phyloP scores from a whole-genome alignment of 257 asterid species.

The Craterostigma plantagineum region DNA sequence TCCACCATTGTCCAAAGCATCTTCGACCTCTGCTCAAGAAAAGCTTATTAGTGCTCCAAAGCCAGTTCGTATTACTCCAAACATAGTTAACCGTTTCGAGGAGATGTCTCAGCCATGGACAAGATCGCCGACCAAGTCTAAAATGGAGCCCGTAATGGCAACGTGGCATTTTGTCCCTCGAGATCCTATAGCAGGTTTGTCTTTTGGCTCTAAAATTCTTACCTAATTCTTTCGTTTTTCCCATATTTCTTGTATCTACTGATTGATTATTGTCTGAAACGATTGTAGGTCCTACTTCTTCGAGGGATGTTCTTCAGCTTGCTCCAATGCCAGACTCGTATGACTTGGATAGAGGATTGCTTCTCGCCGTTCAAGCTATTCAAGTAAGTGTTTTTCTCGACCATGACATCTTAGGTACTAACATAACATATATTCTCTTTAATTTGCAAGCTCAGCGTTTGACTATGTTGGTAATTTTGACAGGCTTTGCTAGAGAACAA shows the following conservation, averaged over 20 bases:
- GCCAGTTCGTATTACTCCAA: slow-evolving; percentile 77
- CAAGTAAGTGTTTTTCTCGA: slow-evolving; percentile 34
- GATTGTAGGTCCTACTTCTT: slow-evolving; percentile 63
- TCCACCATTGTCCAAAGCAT: slow-evolving; percentile 44
- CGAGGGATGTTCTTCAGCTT: slow-evolving; percentile 58
- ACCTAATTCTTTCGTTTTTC: no score
- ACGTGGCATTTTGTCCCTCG: slow-evolving; percentile 65
- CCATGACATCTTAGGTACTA: background rate
- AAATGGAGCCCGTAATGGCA: slow-evolving; percentile 71
- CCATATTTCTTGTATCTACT: slow-evolving; percentile 4
- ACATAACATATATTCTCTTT: no score
- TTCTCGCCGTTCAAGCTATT: slow-evolving; percentile 92
- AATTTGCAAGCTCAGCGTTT: background rate
- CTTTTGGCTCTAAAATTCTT: slow-evolving; percentile 10
- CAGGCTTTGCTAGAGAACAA: slow-evolving; percentile 94
- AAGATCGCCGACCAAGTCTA: slow-evolving; percentile 87
- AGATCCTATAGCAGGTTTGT: slow-evolving; percentile 32
- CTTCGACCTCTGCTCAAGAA: slow-evolving; percentile 31
- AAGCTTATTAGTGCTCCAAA: slow-evolving; percentile 54
- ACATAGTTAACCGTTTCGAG: slow-evolving; percentile 59
- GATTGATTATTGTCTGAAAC: slow-evolving; percentile 33
- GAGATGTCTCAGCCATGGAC: slow-evolving; percentile 98
- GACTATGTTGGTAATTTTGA: slow-evolving; percentile 13
- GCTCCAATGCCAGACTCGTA: slow-evolving; percentile 91
- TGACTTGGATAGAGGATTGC: slow-evolving; percentile 94